Evolutionary conservation across 768 basidiomycete species (phyloP).

Genomic region (Botryobasidium botryosum): DNA sequence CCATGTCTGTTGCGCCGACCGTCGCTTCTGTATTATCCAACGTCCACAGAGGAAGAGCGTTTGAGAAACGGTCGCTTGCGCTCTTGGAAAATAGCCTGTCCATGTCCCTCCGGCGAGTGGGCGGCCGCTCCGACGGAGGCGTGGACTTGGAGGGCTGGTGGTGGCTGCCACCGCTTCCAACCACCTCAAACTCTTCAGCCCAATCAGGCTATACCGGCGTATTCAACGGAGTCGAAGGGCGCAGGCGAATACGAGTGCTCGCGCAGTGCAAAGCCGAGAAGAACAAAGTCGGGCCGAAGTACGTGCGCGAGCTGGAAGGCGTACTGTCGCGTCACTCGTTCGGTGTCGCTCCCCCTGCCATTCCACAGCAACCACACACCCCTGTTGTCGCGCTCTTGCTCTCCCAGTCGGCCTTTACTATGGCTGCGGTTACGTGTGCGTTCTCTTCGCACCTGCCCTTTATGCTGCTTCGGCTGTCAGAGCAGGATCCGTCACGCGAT

Average conservation of each 20-base stretch:
- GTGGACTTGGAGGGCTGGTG: slow-evolving; percentile 86
- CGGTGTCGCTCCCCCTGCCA: not conserved
- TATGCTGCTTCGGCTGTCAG: slow-evolving; percentile 41
- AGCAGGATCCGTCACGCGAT: slow-evolving; percentile 3
- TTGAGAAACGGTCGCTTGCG: slow-evolving; percentile 50
- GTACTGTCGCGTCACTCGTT: slow-evolving; percentile 41
- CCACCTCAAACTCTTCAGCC: not conserved
- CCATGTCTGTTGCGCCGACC: too few species aligned
- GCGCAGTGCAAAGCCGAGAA: slow-evolving; percentile 88
- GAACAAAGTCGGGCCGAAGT: slow-evolving; percentile 55
- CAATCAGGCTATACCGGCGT: not conserved
- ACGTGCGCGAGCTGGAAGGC: slow-evolving; percentile 84
- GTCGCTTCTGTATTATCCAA: too few species aligned
- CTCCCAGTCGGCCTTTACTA: slow-evolving; percentile 69
- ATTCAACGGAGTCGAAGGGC: slow-evolving; percentile 6
- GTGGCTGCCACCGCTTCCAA: slow-evolving; percentile 44
- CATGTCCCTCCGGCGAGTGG: slow-evolving; percentile 65
- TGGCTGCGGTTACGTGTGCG: slow-evolving; percentile 46
- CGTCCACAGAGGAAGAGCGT: slow-evolving; percentile 54
- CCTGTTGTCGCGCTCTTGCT: slow-evolving; percentile 52
- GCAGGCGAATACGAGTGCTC: slow-evolving; percentile 52
- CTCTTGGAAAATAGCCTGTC: slow-evolving; percentile 48
- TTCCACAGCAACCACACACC: slow-evolving; percentile 9
- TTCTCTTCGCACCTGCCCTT: slow-evolving; percentile 64
- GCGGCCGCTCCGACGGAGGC: slow-evolving; percentile 81